Conservation (phyloP, 2,329 filamentous ascomycete genomes). For the Fusarium tupiense region DNA sequence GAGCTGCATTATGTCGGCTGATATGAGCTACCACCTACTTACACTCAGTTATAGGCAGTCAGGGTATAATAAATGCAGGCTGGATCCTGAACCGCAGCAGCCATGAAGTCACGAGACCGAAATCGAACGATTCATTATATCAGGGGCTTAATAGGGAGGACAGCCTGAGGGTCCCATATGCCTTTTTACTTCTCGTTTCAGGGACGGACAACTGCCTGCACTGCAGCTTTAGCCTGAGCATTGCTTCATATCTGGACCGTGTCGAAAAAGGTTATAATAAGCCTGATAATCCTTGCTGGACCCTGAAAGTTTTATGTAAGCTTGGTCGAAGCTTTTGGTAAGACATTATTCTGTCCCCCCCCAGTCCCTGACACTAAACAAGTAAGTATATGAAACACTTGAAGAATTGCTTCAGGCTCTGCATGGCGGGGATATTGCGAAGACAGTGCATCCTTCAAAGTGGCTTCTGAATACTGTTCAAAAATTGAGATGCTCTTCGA, state of each 20-base stretch:
- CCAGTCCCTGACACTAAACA: not conserved
- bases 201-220: not conserved
- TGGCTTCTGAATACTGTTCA: not conserved
- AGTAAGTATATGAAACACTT: not conserved
- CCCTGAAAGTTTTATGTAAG: constrained; percentile 14
- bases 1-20: not conserved
- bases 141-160: not conserved
- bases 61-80: not conserved
- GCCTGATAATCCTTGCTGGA: not conserved
- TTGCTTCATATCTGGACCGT: not conserved
- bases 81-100: not conserved
- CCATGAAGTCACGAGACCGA: not conserved
- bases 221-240: not conserved
- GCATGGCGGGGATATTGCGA: too few species aligned
- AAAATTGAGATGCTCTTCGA: not conserved
- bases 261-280: not conserved
- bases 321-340: not conserved
- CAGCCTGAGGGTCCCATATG: not conserved
- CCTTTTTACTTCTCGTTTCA: not conserved
- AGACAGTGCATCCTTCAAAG: not conserved
- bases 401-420: not conserved
- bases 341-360: not conserved
- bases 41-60: not conserved
- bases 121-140: not conserved
- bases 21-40: too few species aligned